Percentiles rank a stretch among this genome's conserved stretches.
Conservation (phyloP, 2,329 filamentous ascomycete species). For the Aspergillus novoparasiticus region DNA sequence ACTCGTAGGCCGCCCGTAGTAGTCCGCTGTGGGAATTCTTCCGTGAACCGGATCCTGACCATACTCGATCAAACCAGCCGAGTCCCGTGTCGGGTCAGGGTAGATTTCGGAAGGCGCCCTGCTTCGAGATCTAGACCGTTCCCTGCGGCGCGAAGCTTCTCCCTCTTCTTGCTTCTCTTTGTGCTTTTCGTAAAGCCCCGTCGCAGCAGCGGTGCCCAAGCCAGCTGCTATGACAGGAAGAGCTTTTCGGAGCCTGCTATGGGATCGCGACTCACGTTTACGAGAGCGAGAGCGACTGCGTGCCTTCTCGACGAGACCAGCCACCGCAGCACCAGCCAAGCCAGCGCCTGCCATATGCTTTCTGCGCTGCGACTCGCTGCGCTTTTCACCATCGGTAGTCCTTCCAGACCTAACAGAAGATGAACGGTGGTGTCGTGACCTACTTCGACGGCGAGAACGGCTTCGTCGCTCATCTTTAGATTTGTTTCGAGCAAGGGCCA, state of each 20-base stretch:
- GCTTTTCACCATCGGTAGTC: conserved; percentile 27
- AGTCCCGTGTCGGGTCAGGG: conserved; percentile 44
- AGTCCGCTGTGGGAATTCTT: conserved; percentile 52
- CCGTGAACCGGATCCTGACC: conserved; percentile 64
- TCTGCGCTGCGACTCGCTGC: conserved; percentile 54
- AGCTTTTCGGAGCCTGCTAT: conserved; percentile 58
- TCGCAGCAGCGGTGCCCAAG: conserved; percentile 61
- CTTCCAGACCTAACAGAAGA: conserved; percentile 30
- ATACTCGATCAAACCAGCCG: conserved; percentile 63
- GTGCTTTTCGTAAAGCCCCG: conserved; percentile 64
- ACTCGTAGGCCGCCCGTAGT: conserved; percentile 47
- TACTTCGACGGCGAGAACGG: conserved; percentile 45
- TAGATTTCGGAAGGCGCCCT: conserved; percentile 43
- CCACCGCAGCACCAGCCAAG: conserved; percentile 63
- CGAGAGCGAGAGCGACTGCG: conserved; percentile 61
- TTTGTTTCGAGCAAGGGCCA: conserved; percentile 59
- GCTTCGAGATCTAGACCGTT: conserved; percentile 51
- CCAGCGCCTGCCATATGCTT: conserved; percentile 64
- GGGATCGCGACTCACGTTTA: conserved; percentile 54
- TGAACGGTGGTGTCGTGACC: conserved; percentile 46
- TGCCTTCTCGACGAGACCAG: conserved; percentile 60
- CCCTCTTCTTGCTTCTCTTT: conserved; percentile 62
- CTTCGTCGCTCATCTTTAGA: conserved; percentile 53
- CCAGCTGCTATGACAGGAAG: conserved; percentile 64
- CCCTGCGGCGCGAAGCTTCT: conserved; percentile 42